These are phyloP conservation scores for Dalbergia oliveri DNA, from an alignment of 306 rosid genomes.

Conservation along the genomic window DNA sequence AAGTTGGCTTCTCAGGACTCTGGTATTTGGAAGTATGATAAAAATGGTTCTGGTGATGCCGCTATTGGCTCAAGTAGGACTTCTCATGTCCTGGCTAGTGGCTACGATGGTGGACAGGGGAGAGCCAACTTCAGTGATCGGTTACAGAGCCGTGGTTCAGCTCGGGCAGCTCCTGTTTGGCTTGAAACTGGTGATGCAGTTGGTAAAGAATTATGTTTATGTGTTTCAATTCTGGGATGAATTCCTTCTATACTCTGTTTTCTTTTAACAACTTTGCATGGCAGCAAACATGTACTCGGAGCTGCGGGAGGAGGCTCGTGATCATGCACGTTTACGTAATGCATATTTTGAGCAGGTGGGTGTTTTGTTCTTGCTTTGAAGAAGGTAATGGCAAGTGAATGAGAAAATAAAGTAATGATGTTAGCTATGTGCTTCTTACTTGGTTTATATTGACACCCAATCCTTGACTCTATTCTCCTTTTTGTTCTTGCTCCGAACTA, in stretches of 20 bases:
- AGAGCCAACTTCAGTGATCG: conserved; percentile 66
- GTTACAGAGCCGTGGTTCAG: conserved; percentile 65
- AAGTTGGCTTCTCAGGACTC: conserved; percentile 84
- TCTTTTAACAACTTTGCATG: conserved; percentile 58
- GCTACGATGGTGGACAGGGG: conserved; percentile 63
- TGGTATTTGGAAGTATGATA: conserved; percentile 77
- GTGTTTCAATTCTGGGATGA: conserved; percentile 43
- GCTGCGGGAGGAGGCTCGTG: conserved; percentile 88
- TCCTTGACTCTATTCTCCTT: conserved; percentile 5
- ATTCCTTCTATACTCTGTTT: conserved; percentile 39
- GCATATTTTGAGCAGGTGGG: conserved; percentile 88
- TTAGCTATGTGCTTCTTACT: neutral
- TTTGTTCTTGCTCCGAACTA: neutral
- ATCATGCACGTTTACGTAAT: conserved; percentile 84
- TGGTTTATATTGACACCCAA: neutral
- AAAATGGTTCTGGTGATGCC: conserved; percentile 64
- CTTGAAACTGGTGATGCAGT: conserved; percentile 89
- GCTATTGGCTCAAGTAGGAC: conserved; percentile 79
- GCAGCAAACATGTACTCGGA: conserved; percentile 85
- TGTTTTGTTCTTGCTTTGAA: conserved; percentile 12
- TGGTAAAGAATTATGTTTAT: conserved; percentile 66
- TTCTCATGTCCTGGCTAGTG: conserved; percentile 61
- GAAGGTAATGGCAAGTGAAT: conserved; percentile 2
- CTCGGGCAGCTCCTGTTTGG: conserved; percentile 78
- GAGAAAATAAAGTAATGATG: neutral